phyloP scores from a whole-genome alignment of 768 basidiomycete genomes.

The Hirschioporus abietinus region DNA sequence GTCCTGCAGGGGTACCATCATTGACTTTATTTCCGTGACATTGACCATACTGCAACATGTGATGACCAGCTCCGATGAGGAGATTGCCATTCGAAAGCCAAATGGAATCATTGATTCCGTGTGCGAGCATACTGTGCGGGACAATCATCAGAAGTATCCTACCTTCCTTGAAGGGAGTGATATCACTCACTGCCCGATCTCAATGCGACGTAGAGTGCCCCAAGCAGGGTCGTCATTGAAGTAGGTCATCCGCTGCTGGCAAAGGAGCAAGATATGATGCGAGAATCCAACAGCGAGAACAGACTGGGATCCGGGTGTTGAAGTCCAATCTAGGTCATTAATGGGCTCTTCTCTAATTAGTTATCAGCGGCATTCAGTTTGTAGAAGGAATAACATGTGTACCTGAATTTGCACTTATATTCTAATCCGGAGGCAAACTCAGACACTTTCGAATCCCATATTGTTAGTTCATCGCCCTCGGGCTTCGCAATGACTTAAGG shows the following conservation, averaged over 20 bases:
- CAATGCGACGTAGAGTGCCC: conserved; percentile 65
- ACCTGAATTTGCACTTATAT: conserved; percentile 61
- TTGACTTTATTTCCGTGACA: conserved; percentile 18
- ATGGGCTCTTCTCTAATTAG: conserved; percentile 41
- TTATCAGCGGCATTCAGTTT: not conserved
- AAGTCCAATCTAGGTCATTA: conserved; percentile 88
- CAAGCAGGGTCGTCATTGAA: conserved; percentile 80
- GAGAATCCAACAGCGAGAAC: conserved; percentile 87
- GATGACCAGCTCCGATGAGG: conserved; percentile 76
- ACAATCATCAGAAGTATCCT: conserved; percentile 9
- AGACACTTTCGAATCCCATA: conserved; percentile 95
- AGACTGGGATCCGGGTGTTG: conserved; percentile 84
- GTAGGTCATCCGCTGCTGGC: conserved; percentile 89
- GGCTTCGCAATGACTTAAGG: conserved; percentile 51
- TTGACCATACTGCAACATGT: conserved; percentile 76
- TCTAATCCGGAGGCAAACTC: conserved; percentile 92
- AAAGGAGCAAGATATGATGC: conserved; percentile 78
- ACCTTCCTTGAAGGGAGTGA: conserved; percentile 3
- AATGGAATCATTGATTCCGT: conserved; percentile 82
- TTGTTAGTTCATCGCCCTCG: conserved; percentile 76
- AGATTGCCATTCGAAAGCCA: conserved; percentile 85
- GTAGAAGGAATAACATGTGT: conserved; percentile 4
- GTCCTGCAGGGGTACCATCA: conserved; percentile 34
- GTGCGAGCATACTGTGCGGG: conserved; percentile 58
- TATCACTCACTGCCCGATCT: conserved; percentile 55